Conservation (phyloP, 2,329 filamentous ascomycete genomes). For the Tolypocladium album region DNA sequence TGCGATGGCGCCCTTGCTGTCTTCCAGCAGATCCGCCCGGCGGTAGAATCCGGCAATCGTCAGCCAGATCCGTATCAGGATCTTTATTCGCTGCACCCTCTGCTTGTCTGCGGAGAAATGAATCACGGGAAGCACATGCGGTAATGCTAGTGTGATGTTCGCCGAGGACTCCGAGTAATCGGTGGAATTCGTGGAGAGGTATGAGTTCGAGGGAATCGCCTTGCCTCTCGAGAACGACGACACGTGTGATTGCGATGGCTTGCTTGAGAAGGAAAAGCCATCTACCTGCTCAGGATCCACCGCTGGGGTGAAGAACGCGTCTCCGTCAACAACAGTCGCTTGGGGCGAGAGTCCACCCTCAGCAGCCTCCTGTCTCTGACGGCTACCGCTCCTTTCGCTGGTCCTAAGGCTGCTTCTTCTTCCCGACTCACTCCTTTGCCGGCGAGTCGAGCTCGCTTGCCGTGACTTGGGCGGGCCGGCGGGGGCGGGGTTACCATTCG, state of each 20-base stretch:
- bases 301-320: constrained; percentile 38
- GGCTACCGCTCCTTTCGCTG: constrained; percentile 38
- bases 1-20: constrained; percentile 66
- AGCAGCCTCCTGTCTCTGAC: constrained; percentile 30
- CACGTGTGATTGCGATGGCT: constrained; percentile 23
- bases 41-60: constrained; percentile 84
- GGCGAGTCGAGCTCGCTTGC: constrained; percentile 20
- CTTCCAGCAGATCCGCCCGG: constrained; percentile 67
- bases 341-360: constrained; percentile 22
- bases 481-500: constrained; percentile 32
- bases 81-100: constrained; percentile 35
- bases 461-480: constrained; percentile 19
- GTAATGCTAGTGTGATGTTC: constrained; percentile 31
- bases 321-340: constrained; percentile 36
- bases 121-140: constrained; percentile 38
- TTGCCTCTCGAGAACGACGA: constrained; percentile 32
- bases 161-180: constrained; percentile 28
- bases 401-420: constrained; percentile 43
- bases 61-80: constrained; percentile 75
- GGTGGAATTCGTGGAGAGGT: constrained; percentile 28
- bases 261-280: constrained; percentile 31
- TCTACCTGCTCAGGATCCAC: constrained; percentile 30
- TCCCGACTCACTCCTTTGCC: constrained; percentile 33
- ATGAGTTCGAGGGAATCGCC: constrained; percentile 34
- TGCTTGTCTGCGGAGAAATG: constrained; percentile 45